Evolutionary conservation across 78 protist species (phyloP).

Genomic region (Chrysochromulina tobinii): DNA sequence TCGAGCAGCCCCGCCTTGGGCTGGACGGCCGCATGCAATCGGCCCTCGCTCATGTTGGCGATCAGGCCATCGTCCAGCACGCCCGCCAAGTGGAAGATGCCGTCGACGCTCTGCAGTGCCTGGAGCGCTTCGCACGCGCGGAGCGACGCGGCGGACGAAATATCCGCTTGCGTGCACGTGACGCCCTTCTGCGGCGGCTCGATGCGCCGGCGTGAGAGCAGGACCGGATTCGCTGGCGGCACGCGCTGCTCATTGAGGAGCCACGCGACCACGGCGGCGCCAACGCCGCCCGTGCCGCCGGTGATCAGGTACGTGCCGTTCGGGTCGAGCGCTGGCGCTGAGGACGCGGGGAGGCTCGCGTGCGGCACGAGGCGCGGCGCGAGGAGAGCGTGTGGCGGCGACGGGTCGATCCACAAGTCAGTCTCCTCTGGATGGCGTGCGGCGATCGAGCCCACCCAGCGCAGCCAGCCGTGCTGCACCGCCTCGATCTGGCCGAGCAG

Average conservation of each 20-base stretch:
- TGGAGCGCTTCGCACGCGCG: not conserved
- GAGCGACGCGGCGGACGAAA: not conserved
- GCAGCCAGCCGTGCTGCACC: not conserved
- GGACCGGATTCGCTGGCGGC: not conserved
- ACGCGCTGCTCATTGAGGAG: not conserved
- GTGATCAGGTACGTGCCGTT: not conserved
- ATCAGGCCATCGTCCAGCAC: slow-evolving; percentile 38
- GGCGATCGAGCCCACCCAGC: not conserved
- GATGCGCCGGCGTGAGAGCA: slow-evolving; percentile 26
- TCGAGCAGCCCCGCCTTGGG: slow-evolving; percentile 19
- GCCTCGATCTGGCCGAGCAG: not conserved
- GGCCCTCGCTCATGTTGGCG: not conserved
- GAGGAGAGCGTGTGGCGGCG: not conserved
- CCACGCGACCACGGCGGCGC: slow-evolving; percentile 9
- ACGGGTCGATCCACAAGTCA: not conserved
- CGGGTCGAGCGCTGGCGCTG: not conserved
- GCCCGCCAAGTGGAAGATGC: slow-evolving; percentile 54
- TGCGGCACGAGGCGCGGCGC: not conserved
- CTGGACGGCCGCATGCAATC: not conserved
- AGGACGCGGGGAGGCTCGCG: not conserved
- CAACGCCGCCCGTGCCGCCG: slow-evolving; percentile 47
- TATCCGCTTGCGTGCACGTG: not conserved
- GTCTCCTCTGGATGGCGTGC: not conserved
- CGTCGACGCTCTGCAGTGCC: not conserved
- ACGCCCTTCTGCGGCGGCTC: not conserved